phyloP scores from a whole-genome alignment of 1,139 yeast species.

The Candida mesenterica region DNA sequence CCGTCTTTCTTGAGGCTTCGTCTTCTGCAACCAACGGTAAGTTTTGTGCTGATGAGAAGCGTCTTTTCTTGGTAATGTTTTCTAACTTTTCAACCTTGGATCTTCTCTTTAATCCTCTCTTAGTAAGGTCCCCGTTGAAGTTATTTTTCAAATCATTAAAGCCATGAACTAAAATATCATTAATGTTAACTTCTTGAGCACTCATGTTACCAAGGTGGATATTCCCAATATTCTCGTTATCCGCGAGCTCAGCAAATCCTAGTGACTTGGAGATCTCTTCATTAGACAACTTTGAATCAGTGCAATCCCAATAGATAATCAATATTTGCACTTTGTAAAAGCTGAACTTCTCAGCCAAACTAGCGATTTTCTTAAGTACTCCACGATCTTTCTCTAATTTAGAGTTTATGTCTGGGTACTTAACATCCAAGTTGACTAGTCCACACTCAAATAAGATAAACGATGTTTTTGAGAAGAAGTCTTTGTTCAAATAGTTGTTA shows the following conservation, averaged over 20 bases:
- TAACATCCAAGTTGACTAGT: constrained; percentile 19
- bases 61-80: constrained; percentile 9
- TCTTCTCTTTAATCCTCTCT: constrained; percentile 28
- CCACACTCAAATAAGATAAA: constrained; percentile 51
- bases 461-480: constrained; percentile 37
- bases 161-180: constrained; percentile 25
- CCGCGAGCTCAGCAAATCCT: constrained; percentile 14
- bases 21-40: neutral
- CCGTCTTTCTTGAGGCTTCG: constrained; percentile 6
- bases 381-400: constrained; percentile 37
- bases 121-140: constrained; percentile 32
- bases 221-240: constrained; percentile 17
- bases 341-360: constrained; percentile 36
- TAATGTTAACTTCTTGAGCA: constrained; percentile 24
- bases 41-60: neutral
- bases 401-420: constrained; percentile 18
- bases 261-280: constrained; percentile 20
- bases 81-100: constrained; percentile 12
- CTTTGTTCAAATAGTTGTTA: constrained; percentile 31
- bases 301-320: constrained; percentile 39
- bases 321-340: constrained; percentile 36
- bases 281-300: constrained; percentile 17
- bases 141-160: constrained; percentile 21
- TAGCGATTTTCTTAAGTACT: constrained; percentile 38
- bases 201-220: constrained; percentile 40